phyloP scores from a whole-genome alignment of 441 rosid species.

The Populus hybrid region DNA sequence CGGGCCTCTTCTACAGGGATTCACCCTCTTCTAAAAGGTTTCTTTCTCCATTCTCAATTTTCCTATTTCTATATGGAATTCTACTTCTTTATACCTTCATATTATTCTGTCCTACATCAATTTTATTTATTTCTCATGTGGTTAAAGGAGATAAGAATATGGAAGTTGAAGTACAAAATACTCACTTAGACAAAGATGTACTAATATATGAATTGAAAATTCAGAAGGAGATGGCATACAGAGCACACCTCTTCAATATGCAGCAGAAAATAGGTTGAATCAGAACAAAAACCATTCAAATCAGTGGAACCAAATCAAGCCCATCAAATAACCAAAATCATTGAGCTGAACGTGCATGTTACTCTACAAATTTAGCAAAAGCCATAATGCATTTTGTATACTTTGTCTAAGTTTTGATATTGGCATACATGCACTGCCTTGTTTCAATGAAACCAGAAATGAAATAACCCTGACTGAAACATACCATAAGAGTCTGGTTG shows the following conservation, averaged over 20 bases:
- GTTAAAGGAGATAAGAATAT: neutral
- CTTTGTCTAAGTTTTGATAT: slow-evolving; percentile 13
- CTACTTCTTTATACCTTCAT: neutral
- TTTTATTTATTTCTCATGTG: neutral
- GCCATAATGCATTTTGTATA: slow-evolving; percentile 23
- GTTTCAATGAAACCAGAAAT: slow-evolving; percentile 18
- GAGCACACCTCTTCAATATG: neutral
- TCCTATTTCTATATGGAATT: neutral
- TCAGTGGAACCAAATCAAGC: neutral
- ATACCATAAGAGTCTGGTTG: slow-evolving; percentile 22
- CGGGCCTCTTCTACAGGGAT: neutral
- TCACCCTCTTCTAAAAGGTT: neutral
- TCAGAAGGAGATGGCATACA: neutral
- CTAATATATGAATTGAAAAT: neutral
- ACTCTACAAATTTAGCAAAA: slow-evolving; percentile 26
- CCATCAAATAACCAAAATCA: slow-evolving; percentile 16
- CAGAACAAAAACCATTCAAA: neutral
- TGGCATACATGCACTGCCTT: slow-evolving; percentile 20
- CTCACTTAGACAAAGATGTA: neutral
- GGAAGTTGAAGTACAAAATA: neutral
- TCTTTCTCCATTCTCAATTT: neutral
- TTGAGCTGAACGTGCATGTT: slow-evolving; percentile 23
- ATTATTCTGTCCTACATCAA: neutral
- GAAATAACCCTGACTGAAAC: slow-evolving; percentile 20
- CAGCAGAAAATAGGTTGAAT: neutral